Evolutionary conservation across 2,329 filamentous ascomycete genomes (phyloP).

Genomic region (Colletotrichum incanum): DNA sequence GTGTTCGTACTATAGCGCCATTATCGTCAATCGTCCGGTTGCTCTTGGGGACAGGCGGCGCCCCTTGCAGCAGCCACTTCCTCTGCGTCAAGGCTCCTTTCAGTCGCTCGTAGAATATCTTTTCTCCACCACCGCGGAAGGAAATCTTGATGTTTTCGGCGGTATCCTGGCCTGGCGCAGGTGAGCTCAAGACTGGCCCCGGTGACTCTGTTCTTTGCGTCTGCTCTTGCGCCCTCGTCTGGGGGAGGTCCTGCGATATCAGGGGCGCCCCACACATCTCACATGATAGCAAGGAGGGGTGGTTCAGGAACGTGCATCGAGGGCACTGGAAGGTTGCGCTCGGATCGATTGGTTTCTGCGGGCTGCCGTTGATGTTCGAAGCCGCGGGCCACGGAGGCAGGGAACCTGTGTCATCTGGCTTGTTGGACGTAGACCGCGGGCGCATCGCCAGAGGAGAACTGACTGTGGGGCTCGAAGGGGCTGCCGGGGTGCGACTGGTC

Average conservation of each 20-base stretch:
- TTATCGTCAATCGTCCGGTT: conserved; percentile 56
- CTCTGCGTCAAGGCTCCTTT: conserved; percentile 91
- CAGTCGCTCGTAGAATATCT: conserved; percentile 89
- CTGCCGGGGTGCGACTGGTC: conserved; percentile 65
- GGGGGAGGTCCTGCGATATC: conserved; percentile 65
- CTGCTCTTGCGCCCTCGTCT: conserved; percentile 56
- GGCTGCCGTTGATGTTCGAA: conserved; percentile 43
- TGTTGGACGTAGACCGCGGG: conserved; percentile 22
- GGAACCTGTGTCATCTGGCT: conserved; percentile 22
- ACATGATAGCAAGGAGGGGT: conserved; percentile 87
- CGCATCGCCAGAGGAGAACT: conserved; percentile 43
- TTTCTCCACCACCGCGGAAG: conserved; percentile 90
- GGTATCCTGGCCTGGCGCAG: conserved; percentile 64
- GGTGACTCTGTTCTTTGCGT: conserved; percentile 79
- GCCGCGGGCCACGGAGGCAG: conserved; percentile 41
- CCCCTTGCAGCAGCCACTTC: conserved; percentile 94
- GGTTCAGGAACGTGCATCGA: conserved; percentile 93
- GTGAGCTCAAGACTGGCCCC: conserved; percentile 74
- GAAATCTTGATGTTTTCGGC: conserved; percentile 90
- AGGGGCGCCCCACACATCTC: conserved; percentile 92
- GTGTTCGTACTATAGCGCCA: conserved; percentile 50
- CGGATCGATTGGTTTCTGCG: conserved; percentile 47
- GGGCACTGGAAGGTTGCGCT: conserved; percentile 77
- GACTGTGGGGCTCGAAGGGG: conserved; percentile 46
- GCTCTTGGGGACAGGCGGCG: conserved; percentile 86